Evolutionary conservation across 257 asterid genomes (phyloP), one percentile per base, ranked within the genome.

Genomic region (Solanum sitiens): DNA sequence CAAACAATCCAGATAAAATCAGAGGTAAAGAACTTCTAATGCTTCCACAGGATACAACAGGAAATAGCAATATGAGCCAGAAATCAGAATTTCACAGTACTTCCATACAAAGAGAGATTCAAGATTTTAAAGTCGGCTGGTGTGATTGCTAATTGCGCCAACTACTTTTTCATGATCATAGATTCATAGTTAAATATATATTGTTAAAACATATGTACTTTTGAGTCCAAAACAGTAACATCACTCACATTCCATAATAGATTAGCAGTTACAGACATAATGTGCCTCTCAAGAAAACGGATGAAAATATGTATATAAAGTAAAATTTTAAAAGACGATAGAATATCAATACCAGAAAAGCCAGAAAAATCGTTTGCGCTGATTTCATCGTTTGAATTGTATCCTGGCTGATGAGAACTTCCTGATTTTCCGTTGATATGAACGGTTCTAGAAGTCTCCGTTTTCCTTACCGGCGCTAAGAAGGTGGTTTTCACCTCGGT

Each of bases 391-490:
- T 87, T 53, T 50, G 94, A 89, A 85, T 79, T 85, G 83, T 90
- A 80, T 20, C 87, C 91, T 4, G 89, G 86, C 30, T 83, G 89
- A 32, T 79, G 85, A 83, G 72, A 20, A 73, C 45, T 77, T 56
- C 86, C 91, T 18, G 91, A 86, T 85, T 87, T 89, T 56, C 86
- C 88, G 56, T 83, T 89, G 86, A 89, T 86, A 88, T 87, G 91
- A 90, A 91, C 88, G 84, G 91, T 88, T 87, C 91, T 87, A 74
- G 96, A 91, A 85, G 90, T 91, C 85, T 94, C 98, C 94, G 90
- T 92, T 68, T 98, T 95, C 92, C 89, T 92, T 88, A 94, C 89
- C 82, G 95, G 95, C 90, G 90, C 89, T 83, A 87, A 85, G 86
- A 91, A 89, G 70, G 87, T 89, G 92, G 92, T 94, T 90, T 94